Percentiles rank a stretch among this genome's conserved stretches.
phyloP scores from a whole-genome alignment of 306 rosid species.

The Glycine latifolia region DNA sequence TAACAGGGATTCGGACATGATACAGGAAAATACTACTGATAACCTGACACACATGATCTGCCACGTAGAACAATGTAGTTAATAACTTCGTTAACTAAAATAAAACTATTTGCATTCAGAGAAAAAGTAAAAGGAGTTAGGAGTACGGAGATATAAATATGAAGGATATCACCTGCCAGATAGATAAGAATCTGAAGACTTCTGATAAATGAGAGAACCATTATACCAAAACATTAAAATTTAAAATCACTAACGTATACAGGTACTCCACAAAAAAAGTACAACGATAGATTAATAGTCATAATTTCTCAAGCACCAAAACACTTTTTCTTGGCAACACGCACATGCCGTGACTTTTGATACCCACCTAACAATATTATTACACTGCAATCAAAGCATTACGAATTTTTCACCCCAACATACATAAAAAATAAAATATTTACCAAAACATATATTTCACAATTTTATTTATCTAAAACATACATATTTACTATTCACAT shows the following conservation, averaged over 20 bases:
- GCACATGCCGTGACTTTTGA: conserved; percentile 52
- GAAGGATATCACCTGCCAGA: too few relatives aligned
- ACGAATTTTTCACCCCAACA: too few relatives aligned
- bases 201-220: conserved; percentile 64
- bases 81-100: not conserved
- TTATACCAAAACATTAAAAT: conserved; percentile 60
- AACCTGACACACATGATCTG: conserved; percentile 17
- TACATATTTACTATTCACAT: too few relatives aligned
- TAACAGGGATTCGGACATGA: too few relatives aligned
- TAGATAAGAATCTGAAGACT: conserved; percentile 42
- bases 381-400: conserved; percentile 69
- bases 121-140: not conserved
- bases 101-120: not conserved
- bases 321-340: conserved; percentile 55
- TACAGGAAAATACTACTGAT: not conserved
- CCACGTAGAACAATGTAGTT: not conserved
- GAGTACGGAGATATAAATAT: too few relatives aligned
- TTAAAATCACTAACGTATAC: conserved; percentile 57
- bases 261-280: conserved; percentile 59
- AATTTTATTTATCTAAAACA: too few relatives aligned
- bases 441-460: too few relatives aligned
- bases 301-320: conserved; percentile 74
- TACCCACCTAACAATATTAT: conserved; percentile 54
- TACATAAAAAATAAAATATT: too few relatives aligned
- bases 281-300: conserved; percentile 59